Conservation (phyloP, 2,329 filamentous ascomycete species). For the Ilyonectria robusta region DNA sequence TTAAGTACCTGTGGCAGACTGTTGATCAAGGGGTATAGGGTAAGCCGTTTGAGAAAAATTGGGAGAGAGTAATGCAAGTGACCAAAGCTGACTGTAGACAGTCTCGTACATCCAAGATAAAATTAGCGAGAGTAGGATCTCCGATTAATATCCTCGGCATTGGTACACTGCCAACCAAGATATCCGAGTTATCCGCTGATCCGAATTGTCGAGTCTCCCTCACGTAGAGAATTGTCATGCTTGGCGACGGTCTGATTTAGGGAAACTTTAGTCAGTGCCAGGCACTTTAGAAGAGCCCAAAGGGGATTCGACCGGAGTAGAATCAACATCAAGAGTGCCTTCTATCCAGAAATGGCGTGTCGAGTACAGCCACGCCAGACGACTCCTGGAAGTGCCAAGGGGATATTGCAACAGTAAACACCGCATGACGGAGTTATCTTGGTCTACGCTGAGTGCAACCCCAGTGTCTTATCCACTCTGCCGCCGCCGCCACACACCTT, state of each 20-base stretch:
- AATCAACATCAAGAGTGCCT: no score
- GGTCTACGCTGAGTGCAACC: neutral
- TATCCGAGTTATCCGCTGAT: neutral
- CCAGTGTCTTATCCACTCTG: neutral
- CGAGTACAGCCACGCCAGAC: neutral
- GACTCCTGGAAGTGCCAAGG: neutral
- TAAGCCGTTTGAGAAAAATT: neutral
- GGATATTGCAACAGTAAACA: neutral
- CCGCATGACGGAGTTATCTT: neutral
- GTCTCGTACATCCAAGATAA: neutral
- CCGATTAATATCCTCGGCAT: neutral
- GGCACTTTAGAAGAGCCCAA: no score
- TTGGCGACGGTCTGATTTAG: neutral
- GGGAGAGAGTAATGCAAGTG: no score
- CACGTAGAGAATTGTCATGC: neutral
- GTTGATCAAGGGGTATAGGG: neutral
- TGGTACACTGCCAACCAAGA: neutral
- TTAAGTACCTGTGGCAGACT: no score
- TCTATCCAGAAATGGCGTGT: no score
- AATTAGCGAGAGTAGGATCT: neutral
- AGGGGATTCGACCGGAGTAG: no score
- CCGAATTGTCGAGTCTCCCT: neutral
- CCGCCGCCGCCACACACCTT: conserved; percentile 1
- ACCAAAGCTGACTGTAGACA: neutral
- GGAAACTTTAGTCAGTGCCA: no score